Conservation (phyloP, 139 green algal species). For the Nannochloris sp. region DNA sequence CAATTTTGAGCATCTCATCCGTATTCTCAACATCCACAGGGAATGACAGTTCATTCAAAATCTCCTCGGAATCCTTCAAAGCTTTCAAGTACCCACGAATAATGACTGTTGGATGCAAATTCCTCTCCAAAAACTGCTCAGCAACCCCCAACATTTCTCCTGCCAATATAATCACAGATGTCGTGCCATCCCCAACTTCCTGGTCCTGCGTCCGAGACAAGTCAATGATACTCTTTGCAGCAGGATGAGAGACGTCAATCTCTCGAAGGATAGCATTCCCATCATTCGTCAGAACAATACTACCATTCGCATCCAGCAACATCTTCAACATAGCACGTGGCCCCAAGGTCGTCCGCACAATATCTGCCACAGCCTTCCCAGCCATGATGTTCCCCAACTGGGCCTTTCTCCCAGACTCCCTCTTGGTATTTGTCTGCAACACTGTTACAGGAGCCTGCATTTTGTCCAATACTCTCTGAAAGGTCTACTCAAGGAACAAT, state of each 20-base stretch:
- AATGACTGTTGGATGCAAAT: conserved; percentile 96
- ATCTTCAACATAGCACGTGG: conserved; percentile 98
- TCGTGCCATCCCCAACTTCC: conserved; percentile 98
- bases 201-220: conserved; percentile 80
- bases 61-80: conserved; percentile 75
- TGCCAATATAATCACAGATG: conserved; percentile 96
- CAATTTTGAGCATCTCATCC: conserved; percentile 89
- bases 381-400: conserved; percentile 92
- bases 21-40: conserved; percentile 76
- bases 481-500: not conserved
- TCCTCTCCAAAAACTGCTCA: conserved; percentile 86
- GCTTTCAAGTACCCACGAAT: conserved; percentile 74
- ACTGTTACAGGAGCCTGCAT: conserved; percentile 46
- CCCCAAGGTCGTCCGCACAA: conserved; percentile 94
- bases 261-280: conserved; percentile 96
- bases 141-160: conserved; percentile 91
- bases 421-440: conserved; percentile 66
- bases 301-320: conserved; percentile 92
- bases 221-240: conserved; percentile 99
- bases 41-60: conserved; percentile 83
- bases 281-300: conserved; percentile 98
- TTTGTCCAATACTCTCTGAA: not conserved
- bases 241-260: conserved; percentile 95
- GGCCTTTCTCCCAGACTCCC: conserved; percentile 88
- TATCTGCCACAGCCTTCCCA: conserved; percentile 94